Evolutionary conservation across 495 filamentous ascomycete genomes (phyloP).

Genomic region (Aspergillus ellipticus): DNA sequence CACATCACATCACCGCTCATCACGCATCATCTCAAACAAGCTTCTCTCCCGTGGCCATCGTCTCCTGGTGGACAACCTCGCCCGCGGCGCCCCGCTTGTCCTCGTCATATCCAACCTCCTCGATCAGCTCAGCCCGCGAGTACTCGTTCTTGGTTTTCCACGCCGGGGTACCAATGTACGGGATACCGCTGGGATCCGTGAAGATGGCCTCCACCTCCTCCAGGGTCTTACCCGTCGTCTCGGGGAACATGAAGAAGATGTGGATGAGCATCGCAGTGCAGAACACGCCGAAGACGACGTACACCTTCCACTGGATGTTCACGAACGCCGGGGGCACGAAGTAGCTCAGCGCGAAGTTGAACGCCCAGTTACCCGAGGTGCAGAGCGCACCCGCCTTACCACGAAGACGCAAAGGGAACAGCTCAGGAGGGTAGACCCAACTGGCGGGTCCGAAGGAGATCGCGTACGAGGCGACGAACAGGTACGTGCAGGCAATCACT

Average conservation of each 20-base stretch:
- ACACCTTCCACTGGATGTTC: constrained; percentile 70
- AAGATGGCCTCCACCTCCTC: constrained; percentile 75
- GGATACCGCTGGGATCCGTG: constrained; percentile 55
- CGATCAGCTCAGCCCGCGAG: constrained; percentile 11
- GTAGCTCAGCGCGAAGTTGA: constrained; percentile 76
- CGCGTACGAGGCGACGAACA: constrained; percentile 60
- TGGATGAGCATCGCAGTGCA: constrained; percentile 69
- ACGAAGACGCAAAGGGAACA: constrained; percentile 62
- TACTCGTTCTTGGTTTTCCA: constrained; percentile 60
- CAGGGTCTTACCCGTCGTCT: constrained; percentile 77
- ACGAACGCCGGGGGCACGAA: constrained; percentile 74
- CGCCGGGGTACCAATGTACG: constrained; percentile 58
- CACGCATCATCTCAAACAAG: not conserved
- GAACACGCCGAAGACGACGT: constrained; percentile 74
- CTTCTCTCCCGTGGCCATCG: not conserved
- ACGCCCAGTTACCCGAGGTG: constrained; percentile 72
- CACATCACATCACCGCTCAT: too few species aligned
- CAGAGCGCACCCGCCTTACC: constrained; percentile 68
- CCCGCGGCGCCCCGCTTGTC: constrained; percentile 16
- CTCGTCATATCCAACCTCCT: constrained; percentile 19
- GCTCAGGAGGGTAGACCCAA: constrained; percentile 66
- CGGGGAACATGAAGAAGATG: constrained; percentile 78
- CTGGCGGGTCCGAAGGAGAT: constrained; percentile 61
- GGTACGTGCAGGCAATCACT: constrained; percentile 60
- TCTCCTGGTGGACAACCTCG: constrained; percentile 13